phyloP scores from a whole-genome alignment of 805 yeast species.

The Kazachstania psychrophila region DNA sequence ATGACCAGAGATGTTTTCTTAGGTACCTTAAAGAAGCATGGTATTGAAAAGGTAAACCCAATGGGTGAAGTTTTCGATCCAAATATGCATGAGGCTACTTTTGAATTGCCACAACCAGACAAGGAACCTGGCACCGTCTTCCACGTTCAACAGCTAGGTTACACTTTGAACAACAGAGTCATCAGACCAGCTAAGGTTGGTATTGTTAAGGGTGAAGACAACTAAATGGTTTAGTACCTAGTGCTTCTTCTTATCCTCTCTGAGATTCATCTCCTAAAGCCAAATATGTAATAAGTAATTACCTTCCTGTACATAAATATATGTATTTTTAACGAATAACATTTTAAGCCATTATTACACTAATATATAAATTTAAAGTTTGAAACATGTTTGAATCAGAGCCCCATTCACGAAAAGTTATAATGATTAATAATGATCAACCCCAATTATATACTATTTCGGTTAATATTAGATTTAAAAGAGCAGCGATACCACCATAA shows the following conservation, averaged over 20 bases:
- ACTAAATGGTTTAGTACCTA: slow-evolving; percentile 1
- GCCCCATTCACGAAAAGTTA: no score
- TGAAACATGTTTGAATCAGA: no score
- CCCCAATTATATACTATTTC: no score
- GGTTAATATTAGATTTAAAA: no score
- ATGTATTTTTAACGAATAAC: background rate
- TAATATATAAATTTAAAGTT: no score
- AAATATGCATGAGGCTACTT: slow-evolving; percentile 85
- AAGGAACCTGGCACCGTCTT: slow-evolving; percentile 89
- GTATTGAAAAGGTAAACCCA: slow-evolving; percentile 73
- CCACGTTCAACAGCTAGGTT: slow-evolving; percentile 88
- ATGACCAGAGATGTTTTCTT: slow-evolving; percentile 85
- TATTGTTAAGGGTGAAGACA: slow-evolving; percentile 51
- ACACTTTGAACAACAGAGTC: slow-evolving; percentile 75
- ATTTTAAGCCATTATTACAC: no score
- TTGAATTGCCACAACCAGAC: slow-evolving; percentile 76
- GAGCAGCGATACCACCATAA: no score
- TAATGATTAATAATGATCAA: no score
- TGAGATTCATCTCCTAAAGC: no score
- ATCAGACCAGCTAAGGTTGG: slow-evolving; percentile 96
- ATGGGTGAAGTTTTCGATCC: slow-evolving; percentile 83
- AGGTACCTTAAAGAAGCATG: slow-evolving; percentile 73
- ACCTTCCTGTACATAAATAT: slow-evolving; percentile 1
- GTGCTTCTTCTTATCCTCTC: no score
- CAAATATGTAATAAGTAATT: no score